A percentile compares a stretch with the other conserved stretches of the same genome.
phyloP scores from a whole-genome alignment of 305 asterid genomes.

The Galium porrigens region DNA sequence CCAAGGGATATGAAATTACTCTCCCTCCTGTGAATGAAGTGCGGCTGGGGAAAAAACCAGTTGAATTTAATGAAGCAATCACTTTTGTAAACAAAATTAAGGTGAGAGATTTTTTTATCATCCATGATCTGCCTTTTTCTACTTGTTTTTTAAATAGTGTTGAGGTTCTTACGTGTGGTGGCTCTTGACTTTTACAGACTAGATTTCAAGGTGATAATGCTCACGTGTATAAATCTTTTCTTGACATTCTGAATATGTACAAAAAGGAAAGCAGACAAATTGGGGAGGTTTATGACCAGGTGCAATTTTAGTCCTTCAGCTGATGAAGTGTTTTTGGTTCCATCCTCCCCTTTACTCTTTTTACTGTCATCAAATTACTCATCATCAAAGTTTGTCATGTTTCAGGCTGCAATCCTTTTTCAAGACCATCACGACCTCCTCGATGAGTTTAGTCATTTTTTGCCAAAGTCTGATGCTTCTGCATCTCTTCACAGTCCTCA shows the following conservation, averaged over 20 bases:
- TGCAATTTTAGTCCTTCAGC: slow-evolving; percentile 18
- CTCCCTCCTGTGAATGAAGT: slow-evolving; percentile 57
- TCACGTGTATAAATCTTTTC: slow-evolving; percentile 75
- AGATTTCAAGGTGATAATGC: slow-evolving; percentile 68
- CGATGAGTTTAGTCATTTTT: slow-evolving; percentile 78
- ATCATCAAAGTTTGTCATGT: slow-evolving; percentile 13
- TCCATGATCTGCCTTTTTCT: slow-evolving; percentile 10
- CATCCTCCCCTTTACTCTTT: neutral
- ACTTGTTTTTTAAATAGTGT: neutral
- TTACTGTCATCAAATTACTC: neutral
- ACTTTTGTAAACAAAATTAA: slow-evolving; percentile 74
- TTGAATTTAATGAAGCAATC: slow-evolving; percentile 76
- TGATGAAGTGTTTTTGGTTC: neutral
- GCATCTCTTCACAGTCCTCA: slow-evolving; percentile 36
- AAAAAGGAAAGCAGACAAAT: slow-evolving; percentile 59
- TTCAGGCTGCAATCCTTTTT: slow-evolving; percentile 79
- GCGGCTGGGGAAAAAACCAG: slow-evolving; percentile 54
- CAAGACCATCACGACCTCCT: slow-evolving; percentile 74
- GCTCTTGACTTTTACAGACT: slow-evolving; percentile 37
- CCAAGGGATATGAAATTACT: slow-evolving; percentile 76
- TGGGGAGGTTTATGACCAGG: slow-evolving; percentile 78
- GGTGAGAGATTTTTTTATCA: slow-evolving; percentile 36
- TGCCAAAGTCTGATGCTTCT: slow-evolving; percentile 64
- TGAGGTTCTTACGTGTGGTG: slow-evolving; percentile 10
- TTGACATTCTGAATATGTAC: slow-evolving; percentile 77